These are phyloP conservation scores for Schizosaccharomyces lindneri DNA, from an alignment of 805 yeast species.

Conservation along the genomic window DNA sequence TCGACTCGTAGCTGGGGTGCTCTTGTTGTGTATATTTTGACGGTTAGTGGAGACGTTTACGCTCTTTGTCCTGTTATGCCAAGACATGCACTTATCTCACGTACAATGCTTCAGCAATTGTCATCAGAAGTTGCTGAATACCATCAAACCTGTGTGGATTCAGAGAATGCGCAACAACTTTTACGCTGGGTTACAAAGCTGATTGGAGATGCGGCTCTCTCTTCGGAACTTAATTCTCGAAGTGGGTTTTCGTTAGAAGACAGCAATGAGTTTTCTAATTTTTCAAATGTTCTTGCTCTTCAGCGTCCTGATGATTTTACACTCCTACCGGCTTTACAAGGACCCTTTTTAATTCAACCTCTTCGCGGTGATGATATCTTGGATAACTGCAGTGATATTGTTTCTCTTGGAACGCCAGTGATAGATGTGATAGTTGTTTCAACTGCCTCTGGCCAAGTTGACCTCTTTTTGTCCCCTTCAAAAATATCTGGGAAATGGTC, in stretches of 20 bases:
- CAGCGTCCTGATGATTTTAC: neutral
- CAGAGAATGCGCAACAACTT: neutral
- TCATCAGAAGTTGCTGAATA: neutral
- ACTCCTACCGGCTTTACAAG: neutral
- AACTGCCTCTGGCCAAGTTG: neutral
- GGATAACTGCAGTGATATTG: neutral
- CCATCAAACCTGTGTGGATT: neutral
- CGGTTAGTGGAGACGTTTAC: neutral
- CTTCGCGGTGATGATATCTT: neutral
- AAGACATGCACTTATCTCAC: neutral
- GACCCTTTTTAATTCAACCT: neutral
- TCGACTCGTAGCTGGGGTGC: neutral
- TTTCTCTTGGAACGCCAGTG: neutral
- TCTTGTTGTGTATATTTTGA: neutral
- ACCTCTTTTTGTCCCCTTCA: neutral
- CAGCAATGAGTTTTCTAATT: neutral
- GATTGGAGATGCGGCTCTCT: neutral
- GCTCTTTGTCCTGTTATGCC: slow-evolving; percentile 2
- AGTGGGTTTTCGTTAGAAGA: neutral
- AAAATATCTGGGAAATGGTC: neutral
- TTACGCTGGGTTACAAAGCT: neutral
- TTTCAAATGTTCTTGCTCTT: neutral
- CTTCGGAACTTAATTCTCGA: neutral
- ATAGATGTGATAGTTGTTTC: neutral
- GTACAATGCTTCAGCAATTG: neutral